Base-by-base conservation (phyloP, 176 grass and related monocot genomes). In the Chloris gayana region DNA sequence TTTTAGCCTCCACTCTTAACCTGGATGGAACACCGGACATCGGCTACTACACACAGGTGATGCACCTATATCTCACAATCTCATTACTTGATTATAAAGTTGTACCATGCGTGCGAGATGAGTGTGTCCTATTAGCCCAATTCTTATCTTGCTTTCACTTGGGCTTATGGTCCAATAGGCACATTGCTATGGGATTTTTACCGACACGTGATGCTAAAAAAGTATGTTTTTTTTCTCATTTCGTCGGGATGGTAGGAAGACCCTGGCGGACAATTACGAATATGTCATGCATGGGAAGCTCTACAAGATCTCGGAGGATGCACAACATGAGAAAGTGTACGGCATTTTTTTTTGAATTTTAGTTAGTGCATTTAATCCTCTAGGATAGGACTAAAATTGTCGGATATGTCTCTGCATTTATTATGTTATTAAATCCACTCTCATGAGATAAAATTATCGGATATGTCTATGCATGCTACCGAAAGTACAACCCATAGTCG, bases 281-380 rank as follows among this genome's bases (percentile, higher is more conserved):
- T 98, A 93, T 81, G 86, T 91, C 24, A 95, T 95, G 95, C 92
- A 95, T 46, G 95, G 95, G 60, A 98, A 98, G 63, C 81, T 98
- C 42, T 93, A 92, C 79, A 98, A 93, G 78, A 92, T 98, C 30
- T 94, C 95, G 53, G 88, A 94, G 75, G 92, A 98, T 57, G 80
- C 85, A n/a, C 73, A 87, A 77, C 38, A 50, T 81, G 21, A 78
- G 39, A 91, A 91, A 93, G 88, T 91, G 92, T 98, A 98, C 60
- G 83, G 35, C 41, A 14, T 27, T 14, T 5, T 61, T 3, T 57
- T 49, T 15, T 64, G 11, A 72, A 76, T 30, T 59, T 17, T 29
- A 19, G 17, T n/a, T 75, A 60, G 2, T 33, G 6, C 45, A 58
- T 56, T 63, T 14, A 53, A 26, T 21, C 9, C 51, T 41, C 58